phyloP scores from a whole-genome alignment of 305 asterid species.

The Solanum hybrid region DNA sequence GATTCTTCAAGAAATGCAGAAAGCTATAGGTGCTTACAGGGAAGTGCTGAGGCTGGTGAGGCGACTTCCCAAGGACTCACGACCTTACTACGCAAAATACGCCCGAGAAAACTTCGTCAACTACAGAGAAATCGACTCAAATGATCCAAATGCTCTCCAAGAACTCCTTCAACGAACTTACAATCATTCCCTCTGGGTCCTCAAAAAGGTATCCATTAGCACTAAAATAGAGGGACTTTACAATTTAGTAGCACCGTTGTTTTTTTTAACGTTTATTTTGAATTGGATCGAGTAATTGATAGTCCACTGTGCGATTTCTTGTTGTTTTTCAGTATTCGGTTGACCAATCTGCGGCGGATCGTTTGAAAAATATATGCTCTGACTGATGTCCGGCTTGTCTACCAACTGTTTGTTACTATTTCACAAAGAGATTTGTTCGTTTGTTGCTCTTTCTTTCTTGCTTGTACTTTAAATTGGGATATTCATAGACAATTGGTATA shows the following conservation, averaged over 20 bases:
- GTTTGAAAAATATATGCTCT: conserved; percentile 50
- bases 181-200: conserved; percentile 73
- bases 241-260: not conserved
- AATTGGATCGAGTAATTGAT: not conserved
- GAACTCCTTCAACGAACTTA: conserved; percentile 77
- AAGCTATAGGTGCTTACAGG: conserved; percentile 65
- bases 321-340: conserved; percentile 51
- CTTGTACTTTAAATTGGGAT: not conserved
- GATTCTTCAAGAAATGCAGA: conserved; percentile 47
- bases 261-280: not conserved
- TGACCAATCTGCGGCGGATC: conserved; percentile 53
- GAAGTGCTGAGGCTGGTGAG: conserved; percentile 80
- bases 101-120: conserved; percentile 96
- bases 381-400: conserved; percentile 25
- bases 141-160: conserved; percentile 31
- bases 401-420: conserved; percentile 39
- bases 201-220: conserved; percentile 42
- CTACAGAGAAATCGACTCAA: conserved; percentile 58
- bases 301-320: not conserved
- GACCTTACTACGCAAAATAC: conserved; percentile 76
- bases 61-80: conserved; percentile 59
- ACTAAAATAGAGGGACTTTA: not conserved
- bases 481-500: not conserved
- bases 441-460: not conserved
- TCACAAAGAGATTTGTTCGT: conserved; percentile 17